phyloP scores from a whole-genome alignment of 2,329 filamentous ascomycete species.

The Colletotrichum euphorbiae region DNA sequence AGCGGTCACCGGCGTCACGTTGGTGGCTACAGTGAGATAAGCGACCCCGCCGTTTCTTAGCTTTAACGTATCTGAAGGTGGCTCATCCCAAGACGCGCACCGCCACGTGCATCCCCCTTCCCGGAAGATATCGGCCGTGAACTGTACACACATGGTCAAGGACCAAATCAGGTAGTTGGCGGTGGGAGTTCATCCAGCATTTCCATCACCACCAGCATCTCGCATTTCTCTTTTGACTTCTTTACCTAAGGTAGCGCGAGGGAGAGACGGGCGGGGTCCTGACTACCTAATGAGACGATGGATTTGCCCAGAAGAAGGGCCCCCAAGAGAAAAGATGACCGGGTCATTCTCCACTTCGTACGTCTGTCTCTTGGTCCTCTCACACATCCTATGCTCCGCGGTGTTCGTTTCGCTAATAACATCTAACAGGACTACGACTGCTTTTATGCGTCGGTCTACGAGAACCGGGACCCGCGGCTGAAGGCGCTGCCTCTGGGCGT shows the following conservation, averaged over 20 bases:
- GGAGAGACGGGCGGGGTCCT: not conserved
- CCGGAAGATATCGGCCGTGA: conserved; percentile 11
- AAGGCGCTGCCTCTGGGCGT: conserved; percentile 82
- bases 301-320: conserved; percentile 46
- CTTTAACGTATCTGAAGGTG: not conserved
- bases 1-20: conserved; percentile 26
- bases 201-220: not conserved
- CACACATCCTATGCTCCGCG: too few relatives aligned
- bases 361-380: conserved; percentile 45
- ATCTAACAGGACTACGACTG: conserved; percentile 78
- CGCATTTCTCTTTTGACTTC: not conserved
- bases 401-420: conserved; percentile 1
- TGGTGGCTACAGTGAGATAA: conserved; percentile 28
- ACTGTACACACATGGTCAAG: conserved; percentile 8
- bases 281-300: conserved; percentile 44
- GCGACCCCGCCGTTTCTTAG: conserved; percentile 30
- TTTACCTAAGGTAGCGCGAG: not conserved
- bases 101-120: conserved; percentile 11
- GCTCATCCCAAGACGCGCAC: not conserved
- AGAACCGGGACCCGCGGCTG: conserved; percentile 81
- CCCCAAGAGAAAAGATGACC: conserved; percentile 67
- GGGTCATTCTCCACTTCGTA: conserved; percentile 87
- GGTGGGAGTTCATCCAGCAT: conserved; percentile 6
- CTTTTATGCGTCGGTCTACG: conserved; percentile 94
- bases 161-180: not conserved